Base-by-base conservation (phyloP, 2,329 filamentous ascomycete species). In the Exophiala sp. region DNA sequence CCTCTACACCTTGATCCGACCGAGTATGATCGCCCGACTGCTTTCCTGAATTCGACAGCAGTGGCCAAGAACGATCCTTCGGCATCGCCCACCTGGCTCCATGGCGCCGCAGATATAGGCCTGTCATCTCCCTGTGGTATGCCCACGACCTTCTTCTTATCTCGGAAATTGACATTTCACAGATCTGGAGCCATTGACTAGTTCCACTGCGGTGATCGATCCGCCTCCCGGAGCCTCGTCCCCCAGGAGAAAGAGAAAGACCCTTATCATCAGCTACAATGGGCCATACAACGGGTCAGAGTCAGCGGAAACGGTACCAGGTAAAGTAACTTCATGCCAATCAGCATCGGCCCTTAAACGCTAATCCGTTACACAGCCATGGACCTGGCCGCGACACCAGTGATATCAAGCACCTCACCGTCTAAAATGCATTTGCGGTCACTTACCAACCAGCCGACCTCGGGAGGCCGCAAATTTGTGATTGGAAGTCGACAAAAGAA, bases 1-100 rank as follows among this genome's bases (percentile, higher is more conserved):
- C 67, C 65, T 32, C 48, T 59, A 21, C 56, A 59, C 14, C 24
- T 32, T 23, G 19, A 53, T 23, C 22, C 39, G 21, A 14, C 30
- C 10, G 34, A 43, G 27, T 24, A 30, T 10, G 24, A 30, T 38
- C 24, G 43, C 29, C 43, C 48, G 16, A 18, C 13, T 41, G n/a
- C 41, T 30, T 35, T 29, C 2, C 29, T 43, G 23, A 44, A 30
- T 10, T 30, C 40, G 22, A 13, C 23, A 19, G 35, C n/a, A 16
- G 23, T 34, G 1, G 16, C 43, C n/a, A 45, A 43, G 38, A 38
- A 22, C 39, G 30, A 49, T 14, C 39, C 52, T 14, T 51, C 43
- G 4, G 41, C 35, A 11, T 49, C 52, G 2, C 55, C 49, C 29
- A 50, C 30, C 22, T 43, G 35, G 5, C 24, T 47, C 11, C 38